Evolutionary conservation across 1,284 basidiomycete species (phyloP).

Genomic region (Moniliophthora roreri): DNA sequence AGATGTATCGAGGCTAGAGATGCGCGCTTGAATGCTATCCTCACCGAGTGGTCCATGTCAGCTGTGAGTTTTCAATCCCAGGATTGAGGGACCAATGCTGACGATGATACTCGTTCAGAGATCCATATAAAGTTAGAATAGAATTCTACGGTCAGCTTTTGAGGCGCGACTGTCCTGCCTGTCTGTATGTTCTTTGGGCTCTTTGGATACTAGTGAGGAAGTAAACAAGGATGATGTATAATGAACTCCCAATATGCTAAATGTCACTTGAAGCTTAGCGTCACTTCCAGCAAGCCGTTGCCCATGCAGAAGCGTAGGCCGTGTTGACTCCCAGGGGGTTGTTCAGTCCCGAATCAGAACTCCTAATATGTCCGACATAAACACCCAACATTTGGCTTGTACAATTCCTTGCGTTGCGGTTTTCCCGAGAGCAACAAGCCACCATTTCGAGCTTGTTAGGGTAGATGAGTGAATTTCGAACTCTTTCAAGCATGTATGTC

Average conservation of each 20-base stretch:
- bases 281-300: conserved; percentile 28
- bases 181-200: too few species aligned
- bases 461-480: conserved; percentile 1
- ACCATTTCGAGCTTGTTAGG: conserved; percentile 78
- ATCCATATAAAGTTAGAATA: too few species aligned
- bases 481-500: conserved; percentile 58
- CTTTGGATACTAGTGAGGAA: too few species aligned
- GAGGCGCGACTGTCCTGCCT: too few species aligned
- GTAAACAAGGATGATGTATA: too few species aligned
- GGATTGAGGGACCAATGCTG: too few species aligned
- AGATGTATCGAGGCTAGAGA: background rate
- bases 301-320: conserved; percentile 47
- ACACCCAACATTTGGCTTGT: conserved; percentile 55
- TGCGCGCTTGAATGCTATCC: background rate
- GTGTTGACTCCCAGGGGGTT: conserved; percentile 50
- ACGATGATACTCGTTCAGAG: too few species aligned
- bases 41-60: background rate
- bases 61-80: background rate
- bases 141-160: too few species aligned
- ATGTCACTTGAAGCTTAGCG: too few species aligned
- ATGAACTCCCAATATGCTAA: too few species aligned
- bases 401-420: conserved; percentile 79
- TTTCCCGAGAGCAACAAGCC: conserved; percentile 74
- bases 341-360: conserved; percentile 6
- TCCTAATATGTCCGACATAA: background rate